These are phyloP conservation scores for Uronychia binucleata DNA, from an alignment of 73 alveolate genomes.

Conservation along the genomic window DNA sequence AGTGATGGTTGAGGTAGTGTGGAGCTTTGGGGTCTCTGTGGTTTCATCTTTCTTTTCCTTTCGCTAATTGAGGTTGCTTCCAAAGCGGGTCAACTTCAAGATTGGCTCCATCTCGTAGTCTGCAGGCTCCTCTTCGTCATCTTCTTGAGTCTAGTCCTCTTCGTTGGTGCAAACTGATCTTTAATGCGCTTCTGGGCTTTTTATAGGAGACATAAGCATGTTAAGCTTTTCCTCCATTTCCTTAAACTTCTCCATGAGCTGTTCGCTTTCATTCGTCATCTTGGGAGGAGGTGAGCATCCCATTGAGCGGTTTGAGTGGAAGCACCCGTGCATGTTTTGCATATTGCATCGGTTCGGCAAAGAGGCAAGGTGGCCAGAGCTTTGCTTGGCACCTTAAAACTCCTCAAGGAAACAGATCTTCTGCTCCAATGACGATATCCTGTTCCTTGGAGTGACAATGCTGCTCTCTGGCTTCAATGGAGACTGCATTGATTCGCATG, in stretches of 20 bases:
- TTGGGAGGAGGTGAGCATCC: not conserved
- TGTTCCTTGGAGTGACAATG: not conserved
- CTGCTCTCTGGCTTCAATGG: not conserved
- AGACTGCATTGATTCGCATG: not conserved
- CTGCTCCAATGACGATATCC: not conserved
- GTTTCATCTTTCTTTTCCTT: too few relatives aligned
- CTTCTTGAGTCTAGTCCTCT: not conserved
- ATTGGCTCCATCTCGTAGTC: not conserved
- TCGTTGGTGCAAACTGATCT: not conserved
- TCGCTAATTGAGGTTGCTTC: too few relatives aligned
- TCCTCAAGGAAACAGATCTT: not conserved
- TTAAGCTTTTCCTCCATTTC: not conserved
- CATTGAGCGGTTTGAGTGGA: not conserved
- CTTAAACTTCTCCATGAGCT: not conserved
- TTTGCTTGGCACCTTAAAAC: too few relatives aligned
- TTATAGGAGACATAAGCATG: not conserved
- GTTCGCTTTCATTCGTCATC: not conserved
- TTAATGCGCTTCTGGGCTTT: not conserved
- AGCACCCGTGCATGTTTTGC: not conserved
- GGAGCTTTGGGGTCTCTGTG: too few relatives aligned
- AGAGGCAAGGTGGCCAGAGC: too few relatives aligned
- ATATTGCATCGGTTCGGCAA: not conserved
- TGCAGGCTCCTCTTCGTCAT: not conserved
- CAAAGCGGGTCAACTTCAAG: not conserved
- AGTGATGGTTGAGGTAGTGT: too few relatives aligned